These are phyloP conservation scores for Malus fusca DNA, from an alignment of 306 rosid genomes.

Conservation along the genomic window DNA sequence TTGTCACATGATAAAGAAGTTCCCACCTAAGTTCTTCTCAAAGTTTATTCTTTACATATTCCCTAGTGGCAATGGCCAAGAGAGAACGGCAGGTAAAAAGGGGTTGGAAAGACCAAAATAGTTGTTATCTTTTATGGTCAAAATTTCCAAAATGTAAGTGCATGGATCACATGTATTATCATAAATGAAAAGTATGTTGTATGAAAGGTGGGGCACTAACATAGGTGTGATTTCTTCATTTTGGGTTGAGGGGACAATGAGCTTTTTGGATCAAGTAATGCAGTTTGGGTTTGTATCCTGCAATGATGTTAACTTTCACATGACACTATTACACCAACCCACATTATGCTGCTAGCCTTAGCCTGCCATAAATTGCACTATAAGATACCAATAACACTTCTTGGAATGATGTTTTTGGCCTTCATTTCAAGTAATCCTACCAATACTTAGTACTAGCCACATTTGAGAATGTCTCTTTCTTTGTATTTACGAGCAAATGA, in stretches of 20 bases:
- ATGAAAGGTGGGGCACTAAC: conserved; percentile 22
- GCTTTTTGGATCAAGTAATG: conserved; percentile 34
- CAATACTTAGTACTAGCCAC: conserved; percentile 14
- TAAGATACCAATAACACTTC: conserved; percentile 24
- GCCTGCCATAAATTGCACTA: conserved; percentile 24
- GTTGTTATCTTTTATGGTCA: not conserved
- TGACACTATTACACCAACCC: conserved; percentile 3
- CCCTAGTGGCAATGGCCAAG: not conserved
- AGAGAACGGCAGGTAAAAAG: not conserved
- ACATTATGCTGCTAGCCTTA: conserved; percentile 31
- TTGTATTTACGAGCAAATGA: not conserved
- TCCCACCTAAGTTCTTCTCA: not conserved
- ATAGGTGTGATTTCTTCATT: conserved; percentile 13
- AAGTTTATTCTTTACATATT: not conserved
- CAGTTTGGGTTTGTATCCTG: conserved; percentile 20
- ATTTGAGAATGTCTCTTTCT: not conserved
- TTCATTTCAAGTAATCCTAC: conserved; percentile 38
- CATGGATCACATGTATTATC: not conserved
- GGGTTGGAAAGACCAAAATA: not conserved
- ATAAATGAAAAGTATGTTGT: conserved; percentile 20
- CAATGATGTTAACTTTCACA: conserved; percentile 17
- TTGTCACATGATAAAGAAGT: not conserved
- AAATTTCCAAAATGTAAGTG: not conserved
- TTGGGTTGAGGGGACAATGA: conserved; percentile 3
- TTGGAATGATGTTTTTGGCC: conserved; percentile 34